Evolutionary conservation across 2,329 filamentous ascomycete species (phyloP), one percentile per base, ranked within the genome.

Genomic region (Herpotrichia juniperi): DNA sequence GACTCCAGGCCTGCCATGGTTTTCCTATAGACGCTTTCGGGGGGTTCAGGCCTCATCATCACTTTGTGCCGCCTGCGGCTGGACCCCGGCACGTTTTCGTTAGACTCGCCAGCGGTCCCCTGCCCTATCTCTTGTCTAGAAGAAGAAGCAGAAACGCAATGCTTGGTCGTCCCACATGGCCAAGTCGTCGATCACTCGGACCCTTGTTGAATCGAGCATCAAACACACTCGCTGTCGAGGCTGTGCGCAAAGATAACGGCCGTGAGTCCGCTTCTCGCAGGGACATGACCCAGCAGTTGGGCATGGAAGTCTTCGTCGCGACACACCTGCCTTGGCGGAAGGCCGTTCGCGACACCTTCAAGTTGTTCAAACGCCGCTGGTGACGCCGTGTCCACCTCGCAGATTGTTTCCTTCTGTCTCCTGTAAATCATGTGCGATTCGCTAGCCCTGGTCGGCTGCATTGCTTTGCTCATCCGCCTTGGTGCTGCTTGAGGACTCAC

Each of bases 161-260:
- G 22, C 28, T 26, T 39, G 19, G 5, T 12, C 42, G 47, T 50
- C 19, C 26, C 17, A 40, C 37, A 46, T 24, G 21, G 52, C 52
- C 52, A 48, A 55, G 52, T 17, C 19, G 52, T 28, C 14, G 48
- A 52, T 55, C 52, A 55, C 4, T 54, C 51, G 51, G 47, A 51
- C 51, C 47, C 42, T 50, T 46, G 16, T 42, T 12, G 24, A 25
- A 46, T 16, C 34, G 34, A 37, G 30, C 30, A 31, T 37, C 26
- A 46, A 44, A 55, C 52, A 48, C 32, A 28, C 44, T 42, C 55
- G 56, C 51, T 50, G 51, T 53, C 61, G 64, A 63, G 64, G 64
- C 64, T 63, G 62, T 68, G 62, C 57, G 48, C 58, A 68, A 58
- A 66, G 63, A 66, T 64, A 65, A 64, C 55, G 54, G 28, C 39